Conservation (phyloP, 108 stramenopile species). For the Cyclotella distinguenda region DNA sequence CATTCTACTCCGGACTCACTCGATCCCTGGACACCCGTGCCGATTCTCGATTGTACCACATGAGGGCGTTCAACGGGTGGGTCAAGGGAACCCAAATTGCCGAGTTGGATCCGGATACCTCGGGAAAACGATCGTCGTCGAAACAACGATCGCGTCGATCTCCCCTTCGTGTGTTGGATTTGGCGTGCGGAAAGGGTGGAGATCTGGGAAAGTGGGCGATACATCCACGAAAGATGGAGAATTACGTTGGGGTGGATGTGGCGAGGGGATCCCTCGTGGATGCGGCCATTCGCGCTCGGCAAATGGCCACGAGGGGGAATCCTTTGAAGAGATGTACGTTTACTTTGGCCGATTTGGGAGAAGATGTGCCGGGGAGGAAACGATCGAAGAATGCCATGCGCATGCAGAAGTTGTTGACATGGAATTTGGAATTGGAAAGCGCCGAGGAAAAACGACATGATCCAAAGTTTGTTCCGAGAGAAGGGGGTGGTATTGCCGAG, state of each 20-base stretch:
- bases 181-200: constrained; percentile 99
- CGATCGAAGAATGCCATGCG: constrained; percentile 39
- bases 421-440: constrained; percentile 70
- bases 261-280: constrained; percentile 92
- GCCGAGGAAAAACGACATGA: constrained; percentile 45
- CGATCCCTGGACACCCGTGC: constrained; percentile 71
- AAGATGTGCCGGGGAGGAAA: constrained; percentile 84
- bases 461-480: constrained; percentile 58
- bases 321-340: constrained; percentile 59
- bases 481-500: constrained; percentile 70
- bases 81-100: constrained; percentile 94
- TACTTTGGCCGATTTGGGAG: constrained; percentile 83
- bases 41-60: constrained; percentile 90
- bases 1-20: constrained; percentile 77
- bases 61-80: constrained; percentile 97
- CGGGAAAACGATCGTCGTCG: neutral
- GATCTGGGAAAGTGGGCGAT: constrained; percentile 93
- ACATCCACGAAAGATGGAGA: constrained; percentile 65
- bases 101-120: constrained; percentile 61
- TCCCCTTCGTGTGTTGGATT: constrained; percentile 86
- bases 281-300: constrained; percentile 83
- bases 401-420: constrained; percentile 77
- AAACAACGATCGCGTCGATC: constrained; percentile 42
- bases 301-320: constrained; percentile 52
- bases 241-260: constrained; percentile 97